phyloP scores from a whole-genome alignment of 2,329 filamentous ascomycete species.

The Aspergillus awamori region DNA sequence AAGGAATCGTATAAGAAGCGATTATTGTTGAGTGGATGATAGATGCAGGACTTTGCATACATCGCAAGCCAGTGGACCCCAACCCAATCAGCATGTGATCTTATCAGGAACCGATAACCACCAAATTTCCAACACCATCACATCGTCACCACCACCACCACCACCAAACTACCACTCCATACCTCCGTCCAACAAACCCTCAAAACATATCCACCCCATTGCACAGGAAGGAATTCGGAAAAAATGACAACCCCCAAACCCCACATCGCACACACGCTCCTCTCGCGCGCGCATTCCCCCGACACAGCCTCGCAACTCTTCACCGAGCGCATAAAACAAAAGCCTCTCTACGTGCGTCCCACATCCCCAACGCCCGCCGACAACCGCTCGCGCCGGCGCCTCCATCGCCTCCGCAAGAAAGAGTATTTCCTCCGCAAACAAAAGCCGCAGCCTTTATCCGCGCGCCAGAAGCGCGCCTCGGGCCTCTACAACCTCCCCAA shows the following conservation, averaged over 20 bases:
- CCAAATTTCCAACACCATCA: background rate
- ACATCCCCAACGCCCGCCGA: constrained; percentile 67
- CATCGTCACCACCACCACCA: background rate
- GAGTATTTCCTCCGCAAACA: constrained; percentile 51
- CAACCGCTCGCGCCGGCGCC: constrained; percentile 57
- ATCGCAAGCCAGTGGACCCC: background rate
- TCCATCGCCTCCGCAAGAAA: constrained; percentile 51
- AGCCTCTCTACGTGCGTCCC: constrained; percentile 76
- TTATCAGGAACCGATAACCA: constrained; percentile 7
- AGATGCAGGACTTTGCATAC: background rate
- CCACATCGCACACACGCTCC: constrained; percentile 64
- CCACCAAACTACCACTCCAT: background rate
- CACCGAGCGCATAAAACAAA: constrained; percentile 79
- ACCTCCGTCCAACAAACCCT: background rate
- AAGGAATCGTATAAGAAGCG: too few relatives aligned
- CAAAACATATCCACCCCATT: background rate
- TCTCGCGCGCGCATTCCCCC: constrained; percentile 77
- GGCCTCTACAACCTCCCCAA: constrained; percentile 75
- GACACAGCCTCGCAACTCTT: constrained; percentile 72
- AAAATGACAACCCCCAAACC: constrained; percentile 28
- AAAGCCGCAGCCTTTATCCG: constrained; percentile 72
- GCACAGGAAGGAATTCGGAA: too few relatives aligned
- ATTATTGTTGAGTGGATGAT: background rate
- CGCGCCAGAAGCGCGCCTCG: constrained; percentile 72
- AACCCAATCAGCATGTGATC: constrained; percentile 5